Evolutionary conservation across 2,329 filamentous ascomycete species (phyloP).

Genomic region (Dactylellina haptotyla): DNA sequence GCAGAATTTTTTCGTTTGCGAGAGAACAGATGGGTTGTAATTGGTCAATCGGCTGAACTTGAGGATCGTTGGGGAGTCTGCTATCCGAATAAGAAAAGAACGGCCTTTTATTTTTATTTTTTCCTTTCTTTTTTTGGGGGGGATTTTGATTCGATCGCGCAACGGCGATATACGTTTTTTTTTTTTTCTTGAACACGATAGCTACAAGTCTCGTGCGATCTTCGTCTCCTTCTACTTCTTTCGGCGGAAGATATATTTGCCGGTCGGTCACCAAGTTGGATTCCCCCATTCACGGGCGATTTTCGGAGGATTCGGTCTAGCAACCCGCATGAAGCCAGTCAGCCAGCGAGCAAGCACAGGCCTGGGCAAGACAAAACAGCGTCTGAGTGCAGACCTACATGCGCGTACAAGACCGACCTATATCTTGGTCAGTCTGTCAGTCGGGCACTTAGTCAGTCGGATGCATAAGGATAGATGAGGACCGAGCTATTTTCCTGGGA

Average conservation of each 20-base stretch:
- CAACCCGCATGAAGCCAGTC: not conserved
- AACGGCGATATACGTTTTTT: too few relatives aligned
- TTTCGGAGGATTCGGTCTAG: conserved; percentile 7
- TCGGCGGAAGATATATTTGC: not conserved
- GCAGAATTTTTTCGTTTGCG: not conserved
- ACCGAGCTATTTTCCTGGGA: too few relatives aligned
- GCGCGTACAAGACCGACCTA: too few relatives aligned
- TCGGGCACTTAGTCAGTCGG: too few relatives aligned
- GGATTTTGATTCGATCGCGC: too few relatives aligned
- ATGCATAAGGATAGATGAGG: not conserved
- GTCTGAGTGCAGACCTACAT: too few relatives aligned
- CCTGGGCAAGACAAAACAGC: not conserved
- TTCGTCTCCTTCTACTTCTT: not conserved
- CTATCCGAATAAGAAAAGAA: too few relatives aligned
- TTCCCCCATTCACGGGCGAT: conserved; percentile 7
- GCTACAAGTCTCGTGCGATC: not conserved
- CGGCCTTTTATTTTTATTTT: not conserved
- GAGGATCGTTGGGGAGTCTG: too few relatives aligned
- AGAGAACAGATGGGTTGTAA: too few relatives aligned
- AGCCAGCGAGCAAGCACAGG: not conserved
- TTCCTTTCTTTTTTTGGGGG: not conserved
- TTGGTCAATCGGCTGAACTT: too few relatives aligned
- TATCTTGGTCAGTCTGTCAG: too few relatives aligned
- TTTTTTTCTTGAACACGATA: not conserved
- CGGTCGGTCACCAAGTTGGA: not conserved